A percentile compares a stretch with the other conserved stretches of the same genome.
Evolutionary conservation across 495 filamentous ascomycete species (phyloP).

Genomic region (Alectoria sarmentosa): DNA sequence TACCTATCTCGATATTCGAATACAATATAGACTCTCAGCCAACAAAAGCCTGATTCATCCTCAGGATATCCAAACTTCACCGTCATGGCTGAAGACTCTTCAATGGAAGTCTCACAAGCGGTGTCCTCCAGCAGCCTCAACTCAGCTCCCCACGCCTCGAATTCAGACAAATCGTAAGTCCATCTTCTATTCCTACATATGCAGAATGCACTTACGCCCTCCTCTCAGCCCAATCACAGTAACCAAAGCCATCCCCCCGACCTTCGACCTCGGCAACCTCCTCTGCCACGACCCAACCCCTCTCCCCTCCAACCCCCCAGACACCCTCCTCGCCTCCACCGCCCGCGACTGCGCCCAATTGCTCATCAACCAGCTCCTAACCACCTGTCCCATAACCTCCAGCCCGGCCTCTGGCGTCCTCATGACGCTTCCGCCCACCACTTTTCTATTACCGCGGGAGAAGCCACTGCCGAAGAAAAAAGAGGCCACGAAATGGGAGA

Average conservation of each 20-base stretch:
- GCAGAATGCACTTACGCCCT: background rate
- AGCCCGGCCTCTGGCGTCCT: constrained; percentile 58
- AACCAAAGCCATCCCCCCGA: constrained; percentile 78
- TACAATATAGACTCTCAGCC: background rate
- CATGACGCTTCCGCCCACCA: constrained; percentile 61
- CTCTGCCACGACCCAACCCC: constrained; percentile 78
- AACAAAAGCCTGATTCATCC: background rate
- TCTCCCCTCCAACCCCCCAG: constrained; percentile 44
- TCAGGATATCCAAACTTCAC: background rate
- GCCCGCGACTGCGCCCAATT: constrained; percentile 84
- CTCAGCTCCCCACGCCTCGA: background rate
- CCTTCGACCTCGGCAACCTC: constrained; percentile 85
- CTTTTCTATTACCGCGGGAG: constrained; percentile 71
- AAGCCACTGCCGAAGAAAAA: constrained; percentile 80
- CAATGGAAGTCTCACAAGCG: background rate
- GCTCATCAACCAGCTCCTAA: constrained; percentile 83
- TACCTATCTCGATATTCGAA: too few species aligned
- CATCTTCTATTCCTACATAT: background rate
- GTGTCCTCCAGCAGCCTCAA: background rate
- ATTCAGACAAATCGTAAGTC: constrained; percentile 8
- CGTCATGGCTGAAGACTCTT: constrained; percentile 8
- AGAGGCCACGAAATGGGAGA: constrained; percentile 83
- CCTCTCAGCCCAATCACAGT: constrained; percentile 52
- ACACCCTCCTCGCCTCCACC: constrained; percentile 50
- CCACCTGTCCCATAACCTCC: constrained; percentile 65